Conservation (phyloP, 495 filamentous ascomycete genomes). For the Daldinia childiae region DNA sequence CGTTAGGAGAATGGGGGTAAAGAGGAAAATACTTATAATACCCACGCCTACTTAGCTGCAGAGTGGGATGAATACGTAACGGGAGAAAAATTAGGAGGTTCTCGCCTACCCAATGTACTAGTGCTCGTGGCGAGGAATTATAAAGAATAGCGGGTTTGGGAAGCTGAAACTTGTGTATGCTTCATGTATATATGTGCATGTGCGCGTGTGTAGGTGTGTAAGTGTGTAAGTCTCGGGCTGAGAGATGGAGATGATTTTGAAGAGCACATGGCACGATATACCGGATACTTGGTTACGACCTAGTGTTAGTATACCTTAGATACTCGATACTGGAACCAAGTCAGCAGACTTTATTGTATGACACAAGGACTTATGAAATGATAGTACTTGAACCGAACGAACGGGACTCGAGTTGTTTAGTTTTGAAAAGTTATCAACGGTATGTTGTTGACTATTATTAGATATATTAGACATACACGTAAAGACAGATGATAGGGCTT, state of each 20-base stretch:
- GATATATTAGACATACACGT: too few relatives aligned
- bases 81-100: neutral
- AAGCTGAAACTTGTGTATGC: slow-evolving; percentile 1
- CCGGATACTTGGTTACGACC: neutral
- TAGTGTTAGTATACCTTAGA: neutral
- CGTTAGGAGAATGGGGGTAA: slow-evolving; percentile 9
- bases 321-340: neutral
- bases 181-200: neutral
- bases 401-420: neutral
- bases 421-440: neutral
- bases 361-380: neutral
- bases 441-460: neutral
- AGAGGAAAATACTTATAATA: neutral
- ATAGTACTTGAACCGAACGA: neutral
- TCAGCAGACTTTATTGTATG: neutral
- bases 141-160: neutral
- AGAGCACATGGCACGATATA: neutral
- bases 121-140: neutral
- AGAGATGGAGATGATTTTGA: neutral
- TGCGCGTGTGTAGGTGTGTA: neutral
- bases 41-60: neutral
- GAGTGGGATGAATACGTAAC: slow-evolving; percentile 15
- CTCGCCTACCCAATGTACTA: neutral
- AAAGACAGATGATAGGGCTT: too few relatives aligned
- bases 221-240: neutral